phyloP scores from a whole-genome alignment of 2,329 filamentous ascomycete genomes.

The Zasmidium angulare region DNA sequence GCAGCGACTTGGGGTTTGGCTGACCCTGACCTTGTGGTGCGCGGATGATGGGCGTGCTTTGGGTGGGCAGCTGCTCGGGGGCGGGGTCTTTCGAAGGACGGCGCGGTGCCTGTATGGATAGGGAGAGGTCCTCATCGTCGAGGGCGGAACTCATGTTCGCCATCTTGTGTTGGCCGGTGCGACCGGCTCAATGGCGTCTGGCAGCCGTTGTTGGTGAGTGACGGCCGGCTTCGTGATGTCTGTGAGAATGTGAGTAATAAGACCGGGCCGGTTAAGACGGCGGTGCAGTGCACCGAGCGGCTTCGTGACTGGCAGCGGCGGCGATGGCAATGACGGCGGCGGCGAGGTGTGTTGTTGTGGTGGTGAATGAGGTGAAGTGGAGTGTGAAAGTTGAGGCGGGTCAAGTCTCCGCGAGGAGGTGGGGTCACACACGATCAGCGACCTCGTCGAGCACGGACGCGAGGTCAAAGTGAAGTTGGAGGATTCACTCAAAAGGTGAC shows the following conservation, averaged over 20 bases:
- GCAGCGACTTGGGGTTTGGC: slow-evolving; percentile 35
- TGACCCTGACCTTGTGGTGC: slow-evolving; percentile 29
- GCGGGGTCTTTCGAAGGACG: slow-evolving; percentile 28
- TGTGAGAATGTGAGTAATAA: not conserved
- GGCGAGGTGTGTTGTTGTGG: not conserved
- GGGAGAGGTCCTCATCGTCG: slow-evolving; percentile 43
- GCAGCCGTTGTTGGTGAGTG: not conserved
- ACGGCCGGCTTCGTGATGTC: not conserved
- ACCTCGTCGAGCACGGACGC: too few species aligned
- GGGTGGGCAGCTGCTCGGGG: slow-evolving; percentile 38
- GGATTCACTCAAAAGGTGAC: too few species aligned
- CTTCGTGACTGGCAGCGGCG: not conserved
- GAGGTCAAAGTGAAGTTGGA: too few species aligned
- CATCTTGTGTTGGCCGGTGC: slow-evolving; percentile 12
- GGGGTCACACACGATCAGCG: too few species aligned
- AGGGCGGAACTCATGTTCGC: slow-evolving; percentile 38
- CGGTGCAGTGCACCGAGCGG: not conserved
- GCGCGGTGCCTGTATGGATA: slow-evolving; percentile 36
- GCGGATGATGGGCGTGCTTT: slow-evolving; percentile 22
- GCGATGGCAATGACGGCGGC: not conserved
- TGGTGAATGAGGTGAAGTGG: not conserved
- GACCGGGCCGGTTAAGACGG: not conserved
- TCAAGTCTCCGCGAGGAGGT: too few species aligned
- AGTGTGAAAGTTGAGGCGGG: too few species aligned
- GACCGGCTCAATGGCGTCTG: slow-evolving; percentile 10